Evolutionary conservation across 1,284 basidiomycete species (phyloP).

Genomic region (Leccinum fuscescens): DNA sequence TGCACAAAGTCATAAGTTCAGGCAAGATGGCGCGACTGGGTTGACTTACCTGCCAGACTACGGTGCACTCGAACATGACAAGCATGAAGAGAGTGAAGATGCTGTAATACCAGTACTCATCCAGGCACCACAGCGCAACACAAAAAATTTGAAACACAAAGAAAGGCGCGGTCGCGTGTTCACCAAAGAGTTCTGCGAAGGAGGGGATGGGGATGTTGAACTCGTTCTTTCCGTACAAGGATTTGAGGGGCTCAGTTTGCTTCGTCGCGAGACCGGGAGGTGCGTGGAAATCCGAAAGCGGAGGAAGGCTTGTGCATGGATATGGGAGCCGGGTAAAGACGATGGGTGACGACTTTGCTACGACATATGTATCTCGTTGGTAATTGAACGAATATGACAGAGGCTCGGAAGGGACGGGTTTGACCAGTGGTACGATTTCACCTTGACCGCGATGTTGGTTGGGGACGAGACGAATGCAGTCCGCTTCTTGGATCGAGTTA

Average conservation of each 20-base stretch:
- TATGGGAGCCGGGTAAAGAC: constrained; percentile 87
- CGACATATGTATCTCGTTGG: constrained; percentile 93
- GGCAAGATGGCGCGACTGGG: neutral
- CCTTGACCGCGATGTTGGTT: constrained; percentile 86
- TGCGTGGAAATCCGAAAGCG: constrained; percentile 65
- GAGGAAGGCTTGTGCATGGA: constrained; percentile 76
- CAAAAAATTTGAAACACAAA: constrained; percentile 97
- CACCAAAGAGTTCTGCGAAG: constrained; percentile 83
- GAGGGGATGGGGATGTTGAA: constrained; percentile 95
- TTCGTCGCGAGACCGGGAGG: constrained; percentile 47
- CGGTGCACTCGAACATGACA: constrained; percentile 94
- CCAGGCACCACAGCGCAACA: constrained; percentile 91
- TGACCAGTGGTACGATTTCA: constrained; percentile 81
- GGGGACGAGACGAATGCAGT: constrained; percentile 84
- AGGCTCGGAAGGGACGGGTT: constrained; percentile 55
- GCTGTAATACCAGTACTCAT: constrained; percentile 98
- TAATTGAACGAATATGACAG: constrained; percentile 88
- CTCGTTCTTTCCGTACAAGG: constrained; percentile 86
- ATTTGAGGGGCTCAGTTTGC: constrained; percentile 47
- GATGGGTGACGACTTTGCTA: constrained; percentile 55
- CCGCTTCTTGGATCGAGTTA: constrained; percentile 66
- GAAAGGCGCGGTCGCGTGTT: constrained; percentile 93
- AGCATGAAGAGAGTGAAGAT: constrained; percentile 97
- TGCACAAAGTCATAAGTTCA: constrained; percentile 34
- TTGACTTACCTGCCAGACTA: constrained; percentile 85